Base-by-base conservation (phyloP, 176 grass and related monocot genomes). In the Carex cristatella region DNA sequence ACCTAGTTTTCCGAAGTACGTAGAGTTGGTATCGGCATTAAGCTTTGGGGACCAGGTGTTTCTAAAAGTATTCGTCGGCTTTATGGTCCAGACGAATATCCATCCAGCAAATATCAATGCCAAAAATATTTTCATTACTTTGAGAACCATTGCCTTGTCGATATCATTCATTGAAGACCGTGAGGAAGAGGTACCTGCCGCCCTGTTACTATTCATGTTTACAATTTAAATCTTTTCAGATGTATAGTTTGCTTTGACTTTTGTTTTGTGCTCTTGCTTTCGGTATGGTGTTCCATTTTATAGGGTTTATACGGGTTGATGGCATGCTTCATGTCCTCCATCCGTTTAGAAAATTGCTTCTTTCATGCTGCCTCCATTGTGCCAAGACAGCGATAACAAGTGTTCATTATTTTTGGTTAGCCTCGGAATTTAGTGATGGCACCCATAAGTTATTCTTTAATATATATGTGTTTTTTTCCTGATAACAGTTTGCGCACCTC, bases 1-100 rank as follows among this genome's bases (percentile, higher is more conserved):
- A 82, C 92, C 92, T 94, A 91, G 85, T 57, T 55, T 87, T 28
- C 92, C 89, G 40, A 91, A 89, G 76, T 92, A 91, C 11, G 90
- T 91, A 3, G 90, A 87, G 28, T 76, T 79, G 37, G 89, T 91
- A 67, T 86, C 28, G 1, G 69, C 9, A 33, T 64, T 2, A 14
- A 91, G 89, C 72, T 84, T 85, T 1, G 82, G 87, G 19, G 79
- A 79, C 92, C 89, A 94, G 13, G 15, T 65, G 14, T 79, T 80
- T 10, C 69, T 83, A 53, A 81, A 91, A 1, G 72, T 86, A 15
- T 61, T 91, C 0, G 85, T 89, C 0, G 89, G 92, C 57, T 15
- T n/a, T 19, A 91, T 51, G n/a, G 83, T 79, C 92, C 92, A 91
- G 8, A 88, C 27, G 79, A 87, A 48, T 5, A 91, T 42, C 92